A percentile compares a stretch with the other conserved stretches of the same genome.
phyloP scores from a whole-genome alignment of 495 filamentous ascomycete genomes.

The Talaromyces liani region DNA sequence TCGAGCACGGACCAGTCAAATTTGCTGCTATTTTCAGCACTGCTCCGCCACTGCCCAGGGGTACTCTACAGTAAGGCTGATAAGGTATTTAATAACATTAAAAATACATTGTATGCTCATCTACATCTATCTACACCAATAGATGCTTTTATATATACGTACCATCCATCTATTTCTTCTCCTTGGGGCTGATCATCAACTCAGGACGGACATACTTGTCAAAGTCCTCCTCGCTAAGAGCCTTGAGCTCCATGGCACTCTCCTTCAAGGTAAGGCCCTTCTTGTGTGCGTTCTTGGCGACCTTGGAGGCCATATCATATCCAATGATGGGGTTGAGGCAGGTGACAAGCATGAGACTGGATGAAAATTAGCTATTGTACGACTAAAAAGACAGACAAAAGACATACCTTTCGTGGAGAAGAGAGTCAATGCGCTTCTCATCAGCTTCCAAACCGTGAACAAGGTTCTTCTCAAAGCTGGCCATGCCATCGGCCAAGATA shows the following conservation, averaged over 20 bases:
- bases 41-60: neutral
- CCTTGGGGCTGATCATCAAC: constrained; percentile 86
- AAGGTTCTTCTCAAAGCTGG: constrained; percentile 86
- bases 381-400: neutral
- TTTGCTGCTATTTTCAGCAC: constrained; percentile 2
- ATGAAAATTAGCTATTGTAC: constrained; percentile 14
- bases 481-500: constrained; percentile 86
- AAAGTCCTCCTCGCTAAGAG: constrained; percentile 84
- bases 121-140: neutral
- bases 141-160: neutral
- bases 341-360: constrained; percentile 95
- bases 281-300: constrained; percentile 99
- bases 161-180: constrained; percentile 32
- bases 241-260: constrained; percentile 88
- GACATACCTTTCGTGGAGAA: constrained; percentile 76
- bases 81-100: neutral
- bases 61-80: neutral
- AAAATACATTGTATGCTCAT: constrained; percentile 5
- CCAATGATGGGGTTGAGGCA: constrained; percentile 98
- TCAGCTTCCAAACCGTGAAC: constrained; percentile 86
- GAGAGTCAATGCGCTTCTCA: constrained; percentile 76
- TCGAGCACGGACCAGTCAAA: neutral
- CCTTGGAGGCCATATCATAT: constrained; percentile 96
- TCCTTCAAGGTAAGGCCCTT: constrained; percentile 90
- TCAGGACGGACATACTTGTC: constrained; percentile 88